Evolutionary conservation across 371 early-diverging fungal species (phyloP).

Genomic region (Massospora cicadina): DNA sequence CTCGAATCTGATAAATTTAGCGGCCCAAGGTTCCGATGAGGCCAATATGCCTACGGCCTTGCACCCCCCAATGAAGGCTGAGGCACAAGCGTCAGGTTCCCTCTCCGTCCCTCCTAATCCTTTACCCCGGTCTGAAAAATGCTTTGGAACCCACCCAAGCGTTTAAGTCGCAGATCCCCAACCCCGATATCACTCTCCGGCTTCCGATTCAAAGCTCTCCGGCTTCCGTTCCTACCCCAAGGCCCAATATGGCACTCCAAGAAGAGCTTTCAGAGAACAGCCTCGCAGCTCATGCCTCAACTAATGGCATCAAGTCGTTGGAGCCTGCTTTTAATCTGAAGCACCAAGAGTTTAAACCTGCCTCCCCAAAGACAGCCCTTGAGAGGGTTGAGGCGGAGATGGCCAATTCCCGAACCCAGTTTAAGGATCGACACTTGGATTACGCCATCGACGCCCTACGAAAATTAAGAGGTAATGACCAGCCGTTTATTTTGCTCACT

Average conservation of each 20-base stretch:
- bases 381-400: not conserved
- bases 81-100: not conserved
- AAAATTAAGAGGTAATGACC: not conserved
- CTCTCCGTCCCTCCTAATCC: not conserved
- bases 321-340: not conserved
- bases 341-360: not conserved
- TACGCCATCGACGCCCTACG: not conserved
- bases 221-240: not conserved
- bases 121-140: not conserved
- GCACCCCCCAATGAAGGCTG: not conserved
- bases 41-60: not conserved
- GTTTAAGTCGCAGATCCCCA: not conserved
- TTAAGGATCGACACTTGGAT: not conserved
- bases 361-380: not conserved
- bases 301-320: too few species aligned
- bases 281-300: not conserved
- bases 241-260: too few species aligned
- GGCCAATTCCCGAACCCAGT: not conserved
- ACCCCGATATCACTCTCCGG: not conserved
- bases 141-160: not conserved
- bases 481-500: not conserved
- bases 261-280: not conserved
- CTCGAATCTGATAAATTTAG: not conserved
- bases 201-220: not conserved
- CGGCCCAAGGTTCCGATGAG: not conserved